phyloP scores from a whole-genome alignment of 495 filamentous ascomycete genomes.

The Aspergillus ostianus region DNA sequence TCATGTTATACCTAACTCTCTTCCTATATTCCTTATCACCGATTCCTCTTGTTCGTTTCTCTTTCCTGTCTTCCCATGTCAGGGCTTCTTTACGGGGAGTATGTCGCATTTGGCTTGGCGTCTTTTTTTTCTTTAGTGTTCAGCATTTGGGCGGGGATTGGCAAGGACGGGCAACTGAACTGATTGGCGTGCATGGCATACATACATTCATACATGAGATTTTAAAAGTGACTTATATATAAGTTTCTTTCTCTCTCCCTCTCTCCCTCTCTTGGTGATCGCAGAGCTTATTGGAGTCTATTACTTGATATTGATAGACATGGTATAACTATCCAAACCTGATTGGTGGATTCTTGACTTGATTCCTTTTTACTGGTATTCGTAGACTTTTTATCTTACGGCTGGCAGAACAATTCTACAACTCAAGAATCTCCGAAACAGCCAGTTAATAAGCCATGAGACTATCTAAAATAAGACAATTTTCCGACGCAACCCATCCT shows the following conservation, averaged over 20 bases:
- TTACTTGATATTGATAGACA: not conserved
- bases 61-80: no score
- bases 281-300: not conserved
- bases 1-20: no score
- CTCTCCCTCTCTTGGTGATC: no score
- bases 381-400: no score
- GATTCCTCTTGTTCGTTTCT: no score
- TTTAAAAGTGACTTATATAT: no score
- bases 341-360: conserved; percentile 1
- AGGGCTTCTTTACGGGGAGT: not conserved
- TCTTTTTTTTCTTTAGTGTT: not conserved
- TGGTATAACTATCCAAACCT: not conserved
- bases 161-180: not conserved
- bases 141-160: not conserved
- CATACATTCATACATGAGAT: no score
- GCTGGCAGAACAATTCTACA: not conserved
- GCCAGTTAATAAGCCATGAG: conserved; percentile 24
- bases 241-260: no score
- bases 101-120: no score
- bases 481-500: conserved; percentile 10
- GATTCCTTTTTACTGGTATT: no score
- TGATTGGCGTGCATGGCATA: not conserved
- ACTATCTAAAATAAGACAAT: conserved; percentile 28
- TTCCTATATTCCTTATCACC: no score
- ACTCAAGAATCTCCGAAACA: conserved; percentile 8